A percentile compares a stretch with the other conserved stretches of the same genome.
phyloP scores from a whole-genome alignment of 768 basidiomycete genomes.

The Suillus subalutaceus region DNA sequence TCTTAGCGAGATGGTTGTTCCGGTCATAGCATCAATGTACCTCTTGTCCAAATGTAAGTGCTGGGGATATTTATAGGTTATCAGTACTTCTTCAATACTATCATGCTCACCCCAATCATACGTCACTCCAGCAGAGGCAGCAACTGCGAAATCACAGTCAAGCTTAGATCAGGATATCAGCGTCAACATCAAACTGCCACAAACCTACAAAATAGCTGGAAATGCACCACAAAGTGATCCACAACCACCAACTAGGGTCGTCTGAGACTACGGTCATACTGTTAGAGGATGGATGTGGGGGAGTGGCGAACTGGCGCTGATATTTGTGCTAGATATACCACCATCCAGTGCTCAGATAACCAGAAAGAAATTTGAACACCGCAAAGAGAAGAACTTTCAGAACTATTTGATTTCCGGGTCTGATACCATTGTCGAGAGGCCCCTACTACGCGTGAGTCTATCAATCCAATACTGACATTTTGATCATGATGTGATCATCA shows the following conservation, averaged over 20 bases:
- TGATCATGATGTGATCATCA: not conserved
- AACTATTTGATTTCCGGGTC: not conserved
- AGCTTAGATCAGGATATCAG: not conserved
- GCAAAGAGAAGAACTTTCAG: not conserved
- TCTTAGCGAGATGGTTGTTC: not conserved
- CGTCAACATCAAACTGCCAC: not conserved
- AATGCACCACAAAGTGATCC: not conserved
- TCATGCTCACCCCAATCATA: constrained; percentile 1
- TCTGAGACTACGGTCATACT: not conserved
- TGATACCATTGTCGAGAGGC: not conserved
- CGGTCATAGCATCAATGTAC: not conserved
- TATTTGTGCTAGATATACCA: not conserved
- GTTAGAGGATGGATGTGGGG: not conserved
- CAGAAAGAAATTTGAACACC: not conserved
- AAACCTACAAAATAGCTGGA: not conserved
- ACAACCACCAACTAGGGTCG: not conserved
- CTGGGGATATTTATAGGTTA: not conserved
- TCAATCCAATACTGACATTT: not conserved
- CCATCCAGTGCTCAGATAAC: not conserved
- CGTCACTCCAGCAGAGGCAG: not conserved
- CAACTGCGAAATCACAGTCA: not conserved
- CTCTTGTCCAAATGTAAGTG: constrained; percentile 1
- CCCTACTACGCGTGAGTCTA: not conserved
- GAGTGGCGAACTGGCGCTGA: not conserved
- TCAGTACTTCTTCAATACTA: not conserved